A percentile compares a stretch with the other conserved stretches of the same genome.
Evolutionary conservation across 306 rosid genomes (phyloP).

Genomic region (Abrus pulchellus): DNA sequence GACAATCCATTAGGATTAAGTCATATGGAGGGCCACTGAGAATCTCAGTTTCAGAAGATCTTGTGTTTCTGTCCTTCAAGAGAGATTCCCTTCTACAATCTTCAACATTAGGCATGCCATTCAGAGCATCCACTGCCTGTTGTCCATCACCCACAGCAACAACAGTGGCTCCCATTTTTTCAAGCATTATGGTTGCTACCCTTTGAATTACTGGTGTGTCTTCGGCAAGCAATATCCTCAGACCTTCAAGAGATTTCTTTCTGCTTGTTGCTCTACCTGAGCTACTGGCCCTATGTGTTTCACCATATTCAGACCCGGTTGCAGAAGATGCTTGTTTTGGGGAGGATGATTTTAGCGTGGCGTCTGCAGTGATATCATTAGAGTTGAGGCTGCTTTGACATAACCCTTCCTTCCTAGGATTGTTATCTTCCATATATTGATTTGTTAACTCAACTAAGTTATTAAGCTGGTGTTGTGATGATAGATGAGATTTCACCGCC

Average conservation of each 20-base stretch:
- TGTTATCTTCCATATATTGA: constrained; percentile 51
- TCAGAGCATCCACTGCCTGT: constrained; percentile 88
- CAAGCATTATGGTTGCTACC: constrained; percentile 99
- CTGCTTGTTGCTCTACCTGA: constrained; percentile 55
- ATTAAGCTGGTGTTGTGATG: constrained; percentile 55
- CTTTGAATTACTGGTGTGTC: constrained; percentile 93
- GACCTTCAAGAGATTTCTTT: constrained; percentile 82
- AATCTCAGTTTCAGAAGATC: constrained; percentile 60
- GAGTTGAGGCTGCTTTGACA: constrained; percentile 48
- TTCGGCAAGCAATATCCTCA: constrained; percentile 89
- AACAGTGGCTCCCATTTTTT: constrained; percentile 92
- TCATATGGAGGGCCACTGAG: constrained; percentile 63
- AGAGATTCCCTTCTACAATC: constrained; percentile 55
- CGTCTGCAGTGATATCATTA: constrained; percentile 38
- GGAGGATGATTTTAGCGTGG: constrained; percentile 26
- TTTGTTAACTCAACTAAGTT: constrained; percentile 64
- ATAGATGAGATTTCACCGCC: constrained; percentile 40
- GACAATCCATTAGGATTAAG: constrained; percentile 94
- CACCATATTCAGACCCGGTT: constrained; percentile 43
- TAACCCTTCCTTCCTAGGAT: constrained; percentile 51
- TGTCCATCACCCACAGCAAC: constrained; percentile 87
- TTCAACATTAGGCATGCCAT: constrained; percentile 57
- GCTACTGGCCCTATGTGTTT: constrained; percentile 43
- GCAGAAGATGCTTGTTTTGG: constrained; percentile 44
- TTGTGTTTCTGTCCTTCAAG: constrained; percentile 53